Percentiles rank a stretch among this genome's conserved stretches.
Evolutionary conservation across 768 basidiomycete species (phyloP).

Genomic region (Xanthoconium stramineum): DNA sequence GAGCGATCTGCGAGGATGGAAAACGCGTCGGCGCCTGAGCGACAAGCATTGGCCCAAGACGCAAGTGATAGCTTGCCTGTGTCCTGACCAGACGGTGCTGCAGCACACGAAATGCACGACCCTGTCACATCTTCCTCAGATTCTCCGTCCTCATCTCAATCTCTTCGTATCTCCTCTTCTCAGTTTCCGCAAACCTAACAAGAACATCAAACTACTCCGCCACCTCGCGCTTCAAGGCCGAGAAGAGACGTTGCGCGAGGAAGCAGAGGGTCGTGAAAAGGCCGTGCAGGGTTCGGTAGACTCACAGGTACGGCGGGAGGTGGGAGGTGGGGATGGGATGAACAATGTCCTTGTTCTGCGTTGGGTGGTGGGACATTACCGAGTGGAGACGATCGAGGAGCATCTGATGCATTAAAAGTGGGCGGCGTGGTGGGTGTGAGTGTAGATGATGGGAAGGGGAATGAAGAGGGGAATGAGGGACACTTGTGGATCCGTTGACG

Average conservation of each 20-base stretch:
- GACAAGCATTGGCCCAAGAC: neutral
- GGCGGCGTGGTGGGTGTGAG: no score
- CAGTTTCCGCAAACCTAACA: constrained; percentile 36
- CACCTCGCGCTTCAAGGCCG: constrained; percentile 46
- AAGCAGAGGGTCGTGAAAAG: constrained; percentile 44
- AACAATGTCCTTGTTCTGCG: neutral
- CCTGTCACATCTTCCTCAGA: neutral
- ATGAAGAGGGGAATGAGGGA: no score
- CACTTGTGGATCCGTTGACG: no score
- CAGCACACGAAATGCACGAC: neutral
- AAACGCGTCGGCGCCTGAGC: neutral
- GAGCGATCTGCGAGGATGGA: neutral
- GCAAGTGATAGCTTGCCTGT: neutral
- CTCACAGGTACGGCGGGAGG: neutral
- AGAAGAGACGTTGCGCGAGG: constrained; percentile 36
- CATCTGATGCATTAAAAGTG: no score
- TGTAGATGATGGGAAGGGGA: no score
- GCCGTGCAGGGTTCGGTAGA: constrained; percentile 36
- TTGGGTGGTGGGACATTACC: constrained; percentile 10
- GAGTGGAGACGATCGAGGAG: neutral
- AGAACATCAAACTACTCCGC: constrained; percentile 40
- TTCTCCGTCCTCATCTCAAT: neutral
- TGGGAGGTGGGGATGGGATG: neutral
- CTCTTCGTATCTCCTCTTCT: constrained; percentile 5
- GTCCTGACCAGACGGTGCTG: neutral